phyloP scores from a whole-genome alignment of 1,284 basidiomycete species.

The Sporisorium iseilematis-ciliati region DNA sequence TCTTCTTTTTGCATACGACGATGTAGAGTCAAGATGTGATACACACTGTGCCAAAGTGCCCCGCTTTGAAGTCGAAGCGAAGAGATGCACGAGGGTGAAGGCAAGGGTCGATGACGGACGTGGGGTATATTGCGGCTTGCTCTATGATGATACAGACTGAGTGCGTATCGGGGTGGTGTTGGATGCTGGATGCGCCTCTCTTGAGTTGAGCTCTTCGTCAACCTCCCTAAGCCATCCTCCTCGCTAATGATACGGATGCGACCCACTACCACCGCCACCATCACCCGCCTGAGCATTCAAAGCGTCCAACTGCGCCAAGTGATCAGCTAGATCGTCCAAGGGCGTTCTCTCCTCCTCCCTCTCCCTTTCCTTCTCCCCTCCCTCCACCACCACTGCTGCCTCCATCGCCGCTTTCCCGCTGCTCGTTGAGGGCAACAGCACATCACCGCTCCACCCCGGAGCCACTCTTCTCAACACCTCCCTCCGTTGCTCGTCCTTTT shows the following conservation, averaged over 20 bases:
- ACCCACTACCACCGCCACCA: neutral
- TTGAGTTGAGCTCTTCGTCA: neutral
- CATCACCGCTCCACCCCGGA: conserved; percentile 34
- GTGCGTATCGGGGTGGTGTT: no score
- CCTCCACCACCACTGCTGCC: neutral
- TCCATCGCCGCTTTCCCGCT: neutral
- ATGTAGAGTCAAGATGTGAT: no score
- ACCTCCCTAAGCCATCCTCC: neutral
- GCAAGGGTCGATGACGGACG: no score
- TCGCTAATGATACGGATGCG: neutral
- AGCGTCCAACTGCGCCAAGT: conserved; percentile 47
- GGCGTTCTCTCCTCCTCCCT: conserved; percentile 26
- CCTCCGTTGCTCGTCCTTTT: conserved; percentile 21
- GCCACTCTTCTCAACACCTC: conserved; percentile 35
- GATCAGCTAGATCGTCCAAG: conserved; percentile 47
- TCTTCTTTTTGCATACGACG: neutral
- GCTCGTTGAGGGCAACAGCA: conserved; percentile 30
- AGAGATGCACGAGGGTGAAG: no score
- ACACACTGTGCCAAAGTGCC: no score
- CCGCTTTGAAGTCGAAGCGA: no score
- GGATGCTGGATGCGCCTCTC: no score
- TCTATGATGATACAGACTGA: no score
- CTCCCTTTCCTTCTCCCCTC: neutral
- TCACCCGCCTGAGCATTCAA: conserved; percentile 5
- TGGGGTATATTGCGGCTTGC: no score